Base-by-base conservation (phyloP, 164 flowering plant genomes). In the Macadamia integrifolia region DNA sequence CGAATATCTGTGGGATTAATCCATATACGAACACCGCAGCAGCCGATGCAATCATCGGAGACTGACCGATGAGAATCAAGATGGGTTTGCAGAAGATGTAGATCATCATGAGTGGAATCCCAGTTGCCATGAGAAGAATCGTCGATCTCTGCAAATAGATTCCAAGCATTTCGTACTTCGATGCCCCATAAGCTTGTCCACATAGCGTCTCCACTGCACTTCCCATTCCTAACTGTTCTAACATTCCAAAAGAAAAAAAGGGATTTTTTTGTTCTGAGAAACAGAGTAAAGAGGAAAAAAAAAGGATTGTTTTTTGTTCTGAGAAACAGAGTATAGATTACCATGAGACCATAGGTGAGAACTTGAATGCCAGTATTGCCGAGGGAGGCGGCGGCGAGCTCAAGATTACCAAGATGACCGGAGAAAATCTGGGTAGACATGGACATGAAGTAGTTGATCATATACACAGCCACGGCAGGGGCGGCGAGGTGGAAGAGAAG, bases 1-100 rank as follows among this genome's bases (percentile, higher is more conserved):
- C 90, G 55, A 88, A 86, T 14, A 86, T 78, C 64, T 88, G 92
- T 0, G 92, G 92, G 71, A 88, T 88, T 2, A 88, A 82, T 13
- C 92, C 90, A 60, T 79, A 82, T 7, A 86, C 87, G 65, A 84
- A 88, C 4, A 82, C 17, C 13, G 88, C 75, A 0, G 92, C 88
- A 0, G 81, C 82, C 0, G 83, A 66, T 3, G 92, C 88, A 17
- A 88, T 78, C 1, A 40, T 8, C 6, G 74, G 1, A 9, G 88
- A 75, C 69, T 88, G 77, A 7, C 90, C 87, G 2, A 88, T 82
- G 23, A 77, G 28, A 18, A 88, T 52, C n/a, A 88, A 65, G 23
- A 88, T 50, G 15, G 72, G 81, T 64, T 79, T 71, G 7, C 82
- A 80, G 72, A 84, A 83, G 8, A 82, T 49, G 80, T 88, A 86